Conservation (phyloP, 1,284 basidiomycete genomes). For the Peniophora sp. region DNA sequence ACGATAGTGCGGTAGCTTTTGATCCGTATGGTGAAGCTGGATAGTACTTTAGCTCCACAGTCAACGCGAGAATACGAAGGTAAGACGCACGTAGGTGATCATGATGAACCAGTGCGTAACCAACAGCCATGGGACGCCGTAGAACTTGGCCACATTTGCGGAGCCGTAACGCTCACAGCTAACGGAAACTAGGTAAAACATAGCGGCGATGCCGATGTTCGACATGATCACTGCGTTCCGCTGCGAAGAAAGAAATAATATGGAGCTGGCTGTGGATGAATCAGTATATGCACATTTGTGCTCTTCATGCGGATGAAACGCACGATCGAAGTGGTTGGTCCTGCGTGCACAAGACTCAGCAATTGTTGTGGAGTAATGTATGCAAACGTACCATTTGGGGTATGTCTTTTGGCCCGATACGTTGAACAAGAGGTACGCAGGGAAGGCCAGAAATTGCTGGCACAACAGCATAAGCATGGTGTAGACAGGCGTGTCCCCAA, state of each 20-base stretch:
- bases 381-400: constrained; percentile 35
- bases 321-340: constrained; percentile 54
- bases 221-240: constrained; percentile 45
- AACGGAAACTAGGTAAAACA: constrained; percentile 21
- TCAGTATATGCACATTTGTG: neutral
- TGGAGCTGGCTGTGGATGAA: constrained; percentile 34
- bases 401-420: constrained; percentile 62
- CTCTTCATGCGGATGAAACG: constrained; percentile 14
- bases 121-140: constrained; percentile 48
- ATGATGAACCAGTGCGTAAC: constrained; percentile 55
- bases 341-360: neutral
- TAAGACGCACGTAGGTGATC: constrained; percentile 32
- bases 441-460: constrained; percentile 71
- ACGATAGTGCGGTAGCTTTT: constrained; percentile 47
- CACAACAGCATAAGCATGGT: constrained; percentile 44
- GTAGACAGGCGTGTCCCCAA: constrained; percentile 54
- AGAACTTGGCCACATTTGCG: constrained; percentile 39
- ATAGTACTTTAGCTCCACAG: neutral
- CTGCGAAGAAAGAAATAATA: constrained; percentile 45
- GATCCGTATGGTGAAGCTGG: constrained; percentile 42
- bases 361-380: neutral
- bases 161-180: constrained; percentile 21
- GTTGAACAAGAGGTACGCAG: constrained; percentile 60
- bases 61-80: neutral
- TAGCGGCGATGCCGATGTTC: constrained; percentile 43